phyloP scores from a whole-genome alignment of 164 flowering plant genomes.

The Kalanchoe fedtschenkoi region DNA sequence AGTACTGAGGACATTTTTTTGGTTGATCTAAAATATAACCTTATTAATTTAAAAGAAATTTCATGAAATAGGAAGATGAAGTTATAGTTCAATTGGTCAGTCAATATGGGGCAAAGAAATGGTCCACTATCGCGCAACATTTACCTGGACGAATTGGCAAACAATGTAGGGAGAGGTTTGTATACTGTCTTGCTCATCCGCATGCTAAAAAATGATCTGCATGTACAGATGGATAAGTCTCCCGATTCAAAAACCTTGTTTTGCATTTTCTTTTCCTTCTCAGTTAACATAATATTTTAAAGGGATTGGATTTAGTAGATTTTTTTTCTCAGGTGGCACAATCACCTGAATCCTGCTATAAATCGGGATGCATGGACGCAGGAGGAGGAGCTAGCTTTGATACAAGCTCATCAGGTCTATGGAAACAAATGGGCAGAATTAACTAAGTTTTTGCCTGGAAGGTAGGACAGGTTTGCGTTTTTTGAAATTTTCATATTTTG shows the following conservation, averaged over 20 bases:
- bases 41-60: neutral
- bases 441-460: constrained; percentile 86
- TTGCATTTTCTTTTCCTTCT: neutral
- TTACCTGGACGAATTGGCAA: constrained; percentile 7
- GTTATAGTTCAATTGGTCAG: constrained; percentile 3
- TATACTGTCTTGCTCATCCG: neutral
- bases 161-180: constrained; percentile 7
- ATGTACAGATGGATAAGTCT: no score
- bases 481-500: neutral
- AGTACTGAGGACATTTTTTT: neutral
- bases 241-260: neutral
- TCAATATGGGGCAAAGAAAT: constrained; percentile 3
- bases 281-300: neutral
- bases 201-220: neutral
- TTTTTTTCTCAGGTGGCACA: constrained; percentile 71
- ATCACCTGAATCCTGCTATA: constrained; percentile 91
- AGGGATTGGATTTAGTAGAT: neutral
- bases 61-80: constrained; percentile 8
- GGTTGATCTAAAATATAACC: neutral
- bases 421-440: constrained; percentile 99
- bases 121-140: constrained; percentile 6
- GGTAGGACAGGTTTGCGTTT: constrained; percentile 29
- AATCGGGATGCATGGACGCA: constrained; percentile 99
- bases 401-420: constrained; percentile 83
- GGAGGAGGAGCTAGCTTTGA: constrained; percentile 80